Evolutionary conservation across 2,329 filamentous ascomycete genomes (phyloP).

Genomic region (Claviceps digitariae): DNA sequence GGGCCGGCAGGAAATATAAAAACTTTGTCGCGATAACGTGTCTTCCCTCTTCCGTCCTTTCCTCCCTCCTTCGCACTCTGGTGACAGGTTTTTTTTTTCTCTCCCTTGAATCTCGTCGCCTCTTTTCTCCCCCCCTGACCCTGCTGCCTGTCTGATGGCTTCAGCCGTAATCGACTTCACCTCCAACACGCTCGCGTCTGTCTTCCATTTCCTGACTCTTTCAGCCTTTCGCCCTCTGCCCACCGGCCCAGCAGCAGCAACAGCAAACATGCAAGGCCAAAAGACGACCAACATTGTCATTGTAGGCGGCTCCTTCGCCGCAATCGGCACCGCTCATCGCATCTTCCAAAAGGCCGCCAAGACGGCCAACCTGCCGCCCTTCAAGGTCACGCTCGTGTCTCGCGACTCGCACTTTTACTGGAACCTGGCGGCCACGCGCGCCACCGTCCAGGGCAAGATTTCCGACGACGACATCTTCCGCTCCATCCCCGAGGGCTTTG

Average conservation of each 20-base stretch:
- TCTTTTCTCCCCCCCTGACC: not conserved
- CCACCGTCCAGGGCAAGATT: slow-evolving; percentile 34
- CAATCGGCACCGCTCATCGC: not conserved
- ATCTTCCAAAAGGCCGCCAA: slow-evolving; percentile 1
- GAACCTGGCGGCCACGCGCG: slow-evolving; percentile 42
- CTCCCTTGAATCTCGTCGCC: too few relatives aligned
- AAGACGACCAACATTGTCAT: not conserved
- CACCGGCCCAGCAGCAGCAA: not conserved
- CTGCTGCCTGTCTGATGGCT: not conserved
- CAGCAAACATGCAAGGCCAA: not conserved
- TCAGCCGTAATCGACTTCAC: not conserved
- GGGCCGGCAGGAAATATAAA: not conserved
- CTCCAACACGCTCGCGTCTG: not conserved
- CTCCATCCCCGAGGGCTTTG: slow-evolving; percentile 31
- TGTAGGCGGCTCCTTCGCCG: not conserved
- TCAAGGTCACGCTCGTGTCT: slow-evolving; percentile 19
- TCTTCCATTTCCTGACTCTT: not conserved
- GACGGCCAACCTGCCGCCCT: not conserved
- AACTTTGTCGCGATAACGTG: not conserved
- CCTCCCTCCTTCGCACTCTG: not conserved
- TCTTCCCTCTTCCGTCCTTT: not conserved
- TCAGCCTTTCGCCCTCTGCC: not conserved
- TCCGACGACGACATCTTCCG: slow-evolving; percentile 32
- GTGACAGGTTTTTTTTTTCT: not conserved
- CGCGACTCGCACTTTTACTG: slow-evolving; percentile 15